Percentiles rank a stretch among this genome's conserved stretches.
Evolutionary conservation across 257 asterid genomes (phyloP).

Genomic region (Ballota nigra): DNA sequence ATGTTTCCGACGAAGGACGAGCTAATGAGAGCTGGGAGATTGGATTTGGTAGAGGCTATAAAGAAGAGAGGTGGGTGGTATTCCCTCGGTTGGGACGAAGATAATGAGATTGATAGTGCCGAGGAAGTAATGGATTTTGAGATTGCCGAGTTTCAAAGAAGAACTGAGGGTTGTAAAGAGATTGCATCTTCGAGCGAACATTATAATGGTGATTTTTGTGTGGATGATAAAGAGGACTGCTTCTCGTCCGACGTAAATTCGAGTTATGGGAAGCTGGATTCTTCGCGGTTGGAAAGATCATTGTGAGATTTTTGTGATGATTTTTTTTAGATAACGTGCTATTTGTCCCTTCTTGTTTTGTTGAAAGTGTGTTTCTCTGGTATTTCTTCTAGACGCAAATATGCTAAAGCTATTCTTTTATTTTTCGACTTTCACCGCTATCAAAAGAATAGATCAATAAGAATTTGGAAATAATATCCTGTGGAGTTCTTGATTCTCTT

Average conservation of each 20-base stretch:
- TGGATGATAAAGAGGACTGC: conserved; percentile 22
- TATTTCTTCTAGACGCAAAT: neutral
- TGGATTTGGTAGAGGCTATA: conserved; percentile 78
- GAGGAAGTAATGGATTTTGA: conserved; percentile 37
- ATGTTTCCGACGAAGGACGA: conserved; percentile 75
- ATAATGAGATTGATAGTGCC: conserved; percentile 25
- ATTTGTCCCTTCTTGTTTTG: neutral
- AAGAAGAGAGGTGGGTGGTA: conserved; percentile 80
- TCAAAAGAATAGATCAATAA: neutral
- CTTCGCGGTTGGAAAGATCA: conserved; percentile 40
- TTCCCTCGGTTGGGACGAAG: conserved; percentile 81
- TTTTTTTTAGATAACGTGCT: conserved; percentile 16
- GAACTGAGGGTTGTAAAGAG: conserved; percentile 43
- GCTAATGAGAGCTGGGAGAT: conserved; percentile 64
- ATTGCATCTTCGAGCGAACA: conserved; percentile 32
- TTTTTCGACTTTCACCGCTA: neutral
- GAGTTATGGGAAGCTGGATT: conserved; percentile 24
- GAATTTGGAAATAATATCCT: neutral
- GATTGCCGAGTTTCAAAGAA: conserved; percentile 44
- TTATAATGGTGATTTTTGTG: neutral
- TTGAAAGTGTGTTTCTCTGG: neutral
- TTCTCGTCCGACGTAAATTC: conserved; percentile 15
- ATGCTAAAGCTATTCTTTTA: neutral
- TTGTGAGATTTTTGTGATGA: conserved; percentile 48
- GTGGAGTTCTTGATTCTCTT: neutral